Evolutionary conservation across 1,284 basidiomycete genomes (phyloP).

Genomic region (Rhodotorula sp.): DNA sequence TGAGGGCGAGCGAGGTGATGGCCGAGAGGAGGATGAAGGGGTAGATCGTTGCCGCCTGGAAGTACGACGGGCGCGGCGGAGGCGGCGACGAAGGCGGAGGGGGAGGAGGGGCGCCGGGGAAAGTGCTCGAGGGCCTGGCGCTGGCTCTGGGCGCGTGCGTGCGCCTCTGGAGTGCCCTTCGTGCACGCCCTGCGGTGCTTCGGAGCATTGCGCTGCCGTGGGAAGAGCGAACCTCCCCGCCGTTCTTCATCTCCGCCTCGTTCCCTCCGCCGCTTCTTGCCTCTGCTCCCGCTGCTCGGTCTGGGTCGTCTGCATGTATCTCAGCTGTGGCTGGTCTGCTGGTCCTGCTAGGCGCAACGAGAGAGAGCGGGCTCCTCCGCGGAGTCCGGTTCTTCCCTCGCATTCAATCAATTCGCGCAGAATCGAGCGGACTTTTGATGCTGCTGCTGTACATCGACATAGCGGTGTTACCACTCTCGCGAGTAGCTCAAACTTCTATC

Average conservation of each 20-base stretch:
- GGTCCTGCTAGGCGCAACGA: too few species aligned
- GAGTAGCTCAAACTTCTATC: too few species aligned
- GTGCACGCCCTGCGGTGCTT: not conserved
- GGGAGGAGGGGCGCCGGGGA: not conserved
- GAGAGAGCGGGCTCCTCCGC: too few species aligned
- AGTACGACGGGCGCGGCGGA: conserved; percentile 4
- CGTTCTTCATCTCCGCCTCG: not conserved
- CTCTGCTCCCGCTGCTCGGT: too few species aligned
- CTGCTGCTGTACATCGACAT: too few species aligned
- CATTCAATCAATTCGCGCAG: too few species aligned
- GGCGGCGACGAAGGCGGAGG: conserved; percentile 11
- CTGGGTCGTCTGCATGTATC: too few species aligned
- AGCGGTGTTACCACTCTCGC: too few species aligned
- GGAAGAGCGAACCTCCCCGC: not conserved
- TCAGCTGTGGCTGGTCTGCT: too few species aligned
- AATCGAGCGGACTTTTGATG: too few species aligned
- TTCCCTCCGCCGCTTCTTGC: not conserved
- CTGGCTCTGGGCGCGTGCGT: not conserved
- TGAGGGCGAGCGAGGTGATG: conserved; percentile 44
- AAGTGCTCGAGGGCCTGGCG: not conserved
- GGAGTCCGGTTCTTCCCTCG: too few species aligned
- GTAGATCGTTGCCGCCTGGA: conserved; percentile 31
- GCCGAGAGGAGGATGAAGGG: conserved; percentile 43
- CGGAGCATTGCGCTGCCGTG: not conserved
- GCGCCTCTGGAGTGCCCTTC: not conserved